Conservation (phyloP, 108 stramenopile genomes). For the Fragilariopsis cylindrus region DNA sequence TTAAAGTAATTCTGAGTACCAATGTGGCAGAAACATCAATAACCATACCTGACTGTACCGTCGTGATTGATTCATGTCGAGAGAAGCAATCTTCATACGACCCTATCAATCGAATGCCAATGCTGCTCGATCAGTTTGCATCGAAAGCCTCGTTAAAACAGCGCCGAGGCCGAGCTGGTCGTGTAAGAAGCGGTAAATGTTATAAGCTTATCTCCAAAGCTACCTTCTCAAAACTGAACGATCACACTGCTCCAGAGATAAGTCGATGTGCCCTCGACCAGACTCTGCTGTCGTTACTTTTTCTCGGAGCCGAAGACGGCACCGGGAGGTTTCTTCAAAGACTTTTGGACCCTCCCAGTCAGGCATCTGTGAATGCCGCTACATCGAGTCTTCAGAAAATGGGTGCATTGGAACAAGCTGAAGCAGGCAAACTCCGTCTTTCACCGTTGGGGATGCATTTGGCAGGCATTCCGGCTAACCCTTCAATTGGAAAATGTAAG, state of each 20-base stretch:
- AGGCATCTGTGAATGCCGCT: constrained; percentile 60
- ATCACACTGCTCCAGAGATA: constrained; percentile 82
- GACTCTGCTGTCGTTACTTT: constrained; percentile 72
- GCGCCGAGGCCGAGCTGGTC: constrained; percentile 80
- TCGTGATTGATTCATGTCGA: constrained; percentile 87
- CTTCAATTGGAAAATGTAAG: constrained; percentile 73
- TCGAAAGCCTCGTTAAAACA: constrained; percentile 79
- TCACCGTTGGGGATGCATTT: constrained; percentile 83
- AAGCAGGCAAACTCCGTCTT: constrained; percentile 31
- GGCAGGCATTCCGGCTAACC: constrained; percentile 85
- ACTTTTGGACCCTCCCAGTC: constrained; percentile 75
- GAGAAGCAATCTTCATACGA: constrained; percentile 89
- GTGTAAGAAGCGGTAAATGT: constrained; percentile 79
- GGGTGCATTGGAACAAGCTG: constrained; percentile 51
- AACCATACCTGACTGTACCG: constrained; percentile 93
- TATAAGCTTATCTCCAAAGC: constrained; percentile 79
- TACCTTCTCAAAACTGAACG: constrained; percentile 49
- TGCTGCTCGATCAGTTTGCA: constrained; percentile 79
- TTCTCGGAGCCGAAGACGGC: constrained; percentile 78
- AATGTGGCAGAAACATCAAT: constrained; percentile 96
- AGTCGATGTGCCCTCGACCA: constrained; percentile 82
- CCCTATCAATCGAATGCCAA: constrained; percentile 85
- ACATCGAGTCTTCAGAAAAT: constrained; percentile 53
- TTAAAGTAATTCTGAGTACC: constrained; percentile 93
- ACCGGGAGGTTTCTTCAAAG: constrained; percentile 58